Evolutionary conservation across 306 rosid genomes (phyloP).

Genomic region (Erythrophleum fordii): DNA sequence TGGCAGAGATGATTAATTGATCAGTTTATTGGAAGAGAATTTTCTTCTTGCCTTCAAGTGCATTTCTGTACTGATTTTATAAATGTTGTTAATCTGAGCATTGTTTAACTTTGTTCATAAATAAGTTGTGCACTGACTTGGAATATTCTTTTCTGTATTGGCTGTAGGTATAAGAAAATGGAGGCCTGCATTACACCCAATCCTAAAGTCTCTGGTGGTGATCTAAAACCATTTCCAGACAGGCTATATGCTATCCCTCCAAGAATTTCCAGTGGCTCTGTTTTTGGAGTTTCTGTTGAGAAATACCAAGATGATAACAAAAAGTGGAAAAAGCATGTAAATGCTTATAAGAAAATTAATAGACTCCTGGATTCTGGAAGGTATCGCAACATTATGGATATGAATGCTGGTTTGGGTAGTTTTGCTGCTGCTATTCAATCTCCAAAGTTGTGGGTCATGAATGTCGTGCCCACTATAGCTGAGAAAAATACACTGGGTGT

Average conservation of each 20-base stretch:
- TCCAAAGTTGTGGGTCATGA: slow-evolving; percentile 93
- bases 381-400: slow-evolving; percentile 95
- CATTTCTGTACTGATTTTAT: slow-evolving; percentile 17
- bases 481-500: slow-evolving; percentile 76
- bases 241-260: slow-evolving; percentile 86
- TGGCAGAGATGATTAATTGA: background rate
- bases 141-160: slow-evolving; percentile 40
- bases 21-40: background rate
- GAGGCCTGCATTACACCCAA: slow-evolving; percentile 77
- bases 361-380: slow-evolving; percentile 77
- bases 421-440: slow-evolving; percentile 87
- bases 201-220: slow-evolving; percentile 56
- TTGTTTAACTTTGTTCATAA: slow-evolving; percentile 1
- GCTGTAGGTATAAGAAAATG: slow-evolving; percentile 86
- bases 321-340: slow-evolving; percentile 86
- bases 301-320: slow-evolving; percentile 67
- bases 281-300: slow-evolving; percentile 76
- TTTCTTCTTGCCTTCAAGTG: background rate
- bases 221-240: slow-evolving; percentile 73
- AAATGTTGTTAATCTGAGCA: slow-evolving; percentile 19
- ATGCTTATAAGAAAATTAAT: slow-evolving; percentile 81
- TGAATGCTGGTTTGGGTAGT: slow-evolving; percentile 95
- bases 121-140: slow-evolving; percentile 17
- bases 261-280: slow-evolving; percentile 77
- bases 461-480: slow-evolving; percentile 89